Evolutionary conservation across 169 alveolate genomes (phyloP), one percentile per base, ranked within the genome.

Genomic region (Cryptosporidium muris): DNA sequence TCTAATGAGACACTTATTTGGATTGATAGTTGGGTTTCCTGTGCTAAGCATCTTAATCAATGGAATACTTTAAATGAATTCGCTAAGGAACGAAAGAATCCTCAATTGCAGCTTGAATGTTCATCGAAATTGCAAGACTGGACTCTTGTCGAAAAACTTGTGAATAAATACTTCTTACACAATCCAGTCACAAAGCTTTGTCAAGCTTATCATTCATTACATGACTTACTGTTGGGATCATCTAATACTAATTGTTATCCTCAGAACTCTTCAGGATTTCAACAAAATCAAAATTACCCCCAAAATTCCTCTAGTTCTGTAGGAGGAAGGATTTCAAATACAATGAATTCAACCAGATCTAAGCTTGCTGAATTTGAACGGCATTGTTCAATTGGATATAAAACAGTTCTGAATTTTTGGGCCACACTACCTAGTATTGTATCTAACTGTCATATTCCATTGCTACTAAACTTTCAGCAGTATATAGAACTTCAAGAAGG

Each of bases 11-110:
- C 93, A 25, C 89, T 88, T 45, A 63, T 91, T 58, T 91, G 94
- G 94, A 89, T 80, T 54, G 91, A 88, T 65, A 89, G 91, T 37
- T 91, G 94, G 94, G 90, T 89, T 52, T 49, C 90, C 34, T 88
- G 90, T 12, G 91, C 90, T 25, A 91, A 91, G 56, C 94, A 91
- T 54, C 56, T 91, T 38, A 82, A 82, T 65, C 93, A 91, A 53
- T 91, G 94, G 94, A 90, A 91, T 63, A 64, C 81, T 1, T 54
- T 91, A 5, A 81, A 92, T 45, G 94, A 91, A 43, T 89, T 91
- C 34, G 80, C 94, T 34, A 89, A 82, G 43, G 92, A 80, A 5
- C 89, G 93, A n/a, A 89, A 85, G 9, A 89, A 89, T 37, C 89
- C 88, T 34, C 74, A 64, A 45, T 65, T 89, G 40, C 91, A 89